Percentiles rank a stretch among this genome's conserved stretches.
Evolutionary conservation across 129 eudicot species (phyloP).

Genomic region (Logfia minima): DNA sequence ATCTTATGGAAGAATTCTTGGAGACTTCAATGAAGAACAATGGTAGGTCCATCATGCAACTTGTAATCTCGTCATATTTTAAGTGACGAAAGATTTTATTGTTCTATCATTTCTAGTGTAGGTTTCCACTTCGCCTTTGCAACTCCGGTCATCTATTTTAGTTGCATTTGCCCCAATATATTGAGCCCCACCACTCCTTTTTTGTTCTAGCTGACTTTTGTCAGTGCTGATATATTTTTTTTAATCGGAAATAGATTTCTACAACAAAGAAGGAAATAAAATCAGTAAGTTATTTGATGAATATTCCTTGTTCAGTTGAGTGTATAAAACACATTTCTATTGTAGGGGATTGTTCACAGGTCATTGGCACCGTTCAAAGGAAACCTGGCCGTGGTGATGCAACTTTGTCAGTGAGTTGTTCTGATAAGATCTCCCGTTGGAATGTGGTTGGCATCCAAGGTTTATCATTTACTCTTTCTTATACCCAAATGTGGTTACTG

Average conservation of each 20-base stretch:
- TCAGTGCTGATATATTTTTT: no score
- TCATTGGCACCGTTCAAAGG: constrained; percentile 71
- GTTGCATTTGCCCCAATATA: no score
- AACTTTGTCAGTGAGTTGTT: constrained; percentile 95
- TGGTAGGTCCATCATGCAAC: constrained; percentile 40
- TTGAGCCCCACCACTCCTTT: no score
- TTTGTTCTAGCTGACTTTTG: no score
- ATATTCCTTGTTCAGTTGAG: neutral
- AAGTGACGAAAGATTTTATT: neutral
- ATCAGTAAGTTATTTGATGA: constrained; percentile 11
- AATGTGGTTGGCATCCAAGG: constrained; percentile 98
- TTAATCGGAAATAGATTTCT: neutral
- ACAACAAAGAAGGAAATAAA: neutral
- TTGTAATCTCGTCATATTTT: constrained; percentile 12
- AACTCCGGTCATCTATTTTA: no score
- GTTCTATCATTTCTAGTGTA: constrained; percentile 5
- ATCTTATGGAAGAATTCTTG: constrained; percentile 46
- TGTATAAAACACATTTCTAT: constrained; percentile 4
- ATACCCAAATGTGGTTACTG: neutral
- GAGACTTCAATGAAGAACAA: constrained; percentile 47
- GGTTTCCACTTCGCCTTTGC: neutral
- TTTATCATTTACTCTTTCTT: constrained; percentile 25
- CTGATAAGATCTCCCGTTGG: constrained; percentile 98
- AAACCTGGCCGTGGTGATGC: constrained; percentile 99
- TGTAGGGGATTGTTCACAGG: constrained; percentile 50